Evolutionary conservation across 352 stramenopile genomes (phyloP), one percentile per base, ranked within the genome.

Genomic region (Globisporangium apiculatum): DNA sequence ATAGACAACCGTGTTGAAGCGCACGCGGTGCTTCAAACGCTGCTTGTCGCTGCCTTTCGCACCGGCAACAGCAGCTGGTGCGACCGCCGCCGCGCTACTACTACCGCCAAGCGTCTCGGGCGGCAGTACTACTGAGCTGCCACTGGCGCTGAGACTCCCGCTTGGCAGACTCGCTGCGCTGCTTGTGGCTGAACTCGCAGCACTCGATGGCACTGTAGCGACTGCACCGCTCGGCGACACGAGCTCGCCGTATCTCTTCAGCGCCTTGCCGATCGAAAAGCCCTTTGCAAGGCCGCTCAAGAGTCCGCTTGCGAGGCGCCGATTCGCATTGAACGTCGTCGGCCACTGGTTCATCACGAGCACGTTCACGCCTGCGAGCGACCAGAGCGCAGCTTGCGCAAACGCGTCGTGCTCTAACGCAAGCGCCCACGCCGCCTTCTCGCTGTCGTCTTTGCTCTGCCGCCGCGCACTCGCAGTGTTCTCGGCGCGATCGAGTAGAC

Each of bases 391-490:
- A 0, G 81, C 82, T 5, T 75, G 80, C 35, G 76, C 67, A 55
- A 82, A 83, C 38, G 79, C 57, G 51, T 91, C 79, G 24, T 72
- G 64, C 37, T 95, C 89, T 24, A 96, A 47, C 9, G 72, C 69
- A 7, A 82, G 61, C 48, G 91, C 66, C 67, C 69, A 76, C 1
- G 62, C 59, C 0, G 66, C 41, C 60, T 97, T 96, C 42, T 91
- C 71, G 45, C 79, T 96, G 62, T 96, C 83, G 43, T 83, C 35
- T 67, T 96, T 96, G 66, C 82, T 95, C 67, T 94, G 86, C 18
- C 88, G 72, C 14, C 87, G 72, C n/a, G 65, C 65, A 46, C 81
- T 96, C 24, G 60, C 66, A 10, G 73, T 55, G 55, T 90, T 96
- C 60, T 96, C 85, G 4, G 83, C 79, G n/a, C 83, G 81, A 60